phyloP scores from a whole-genome alignment of 371 early-diverging fungal genomes.

The Mucor velutinosus region DNA sequence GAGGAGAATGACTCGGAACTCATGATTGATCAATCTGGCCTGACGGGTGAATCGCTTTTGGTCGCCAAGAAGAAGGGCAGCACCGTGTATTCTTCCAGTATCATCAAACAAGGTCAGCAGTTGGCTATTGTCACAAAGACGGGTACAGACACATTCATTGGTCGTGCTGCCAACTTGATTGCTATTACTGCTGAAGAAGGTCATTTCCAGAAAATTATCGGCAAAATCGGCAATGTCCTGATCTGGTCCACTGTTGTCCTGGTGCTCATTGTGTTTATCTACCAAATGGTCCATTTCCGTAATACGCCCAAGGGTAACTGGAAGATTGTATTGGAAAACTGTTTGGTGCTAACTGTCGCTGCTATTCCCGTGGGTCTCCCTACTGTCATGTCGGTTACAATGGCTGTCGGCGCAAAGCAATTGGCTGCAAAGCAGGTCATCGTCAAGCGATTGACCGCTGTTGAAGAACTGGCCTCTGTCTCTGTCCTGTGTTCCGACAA shows the following conservation, averaged over 20 bases:
- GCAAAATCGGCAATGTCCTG: slow-evolving; percentile 81
- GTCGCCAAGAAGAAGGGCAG: slow-evolving; percentile 79
- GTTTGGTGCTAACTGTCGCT: slow-evolving; percentile 40
- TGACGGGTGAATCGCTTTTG: slow-evolving; percentile 93
- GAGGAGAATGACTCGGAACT: slow-evolving; percentile 72
- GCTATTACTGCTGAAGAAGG: slow-evolving; percentile 82
- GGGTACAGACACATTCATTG: slow-evolving; percentile 87
- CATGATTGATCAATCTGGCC: slow-evolving; percentile 90
- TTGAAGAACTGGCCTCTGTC: slow-evolving; percentile 95
- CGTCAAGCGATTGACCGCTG: slow-evolving; percentile 91
- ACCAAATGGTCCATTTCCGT: slow-evolving; percentile 54
- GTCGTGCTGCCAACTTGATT: slow-evolving; percentile 88
- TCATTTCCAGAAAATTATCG: slow-evolving; percentile 87
- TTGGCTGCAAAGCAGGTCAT: slow-evolving; percentile 91
- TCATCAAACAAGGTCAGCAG: slow-evolving; percentile 86
- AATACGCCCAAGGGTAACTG: slow-evolving; percentile 38
- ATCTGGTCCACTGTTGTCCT: slow-evolving; percentile 74
- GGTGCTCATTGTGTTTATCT: slow-evolving; percentile 78
- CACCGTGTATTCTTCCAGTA: slow-evolving; percentile 82
- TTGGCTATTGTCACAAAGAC: slow-evolving; percentile 85
- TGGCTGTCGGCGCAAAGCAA: slow-evolving; percentile 91
- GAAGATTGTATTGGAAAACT: slow-evolving; percentile 57
- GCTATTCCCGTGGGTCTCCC: slow-evolving; percentile 93
- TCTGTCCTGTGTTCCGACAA: too few species aligned
- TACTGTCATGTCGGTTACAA: slow-evolving; percentile 93